Percentiles rank a stretch among this genome's conserved stretches.
Conservation (phyloP, 495 filamentous ascomycete species). For the Penicillium goetzii region DNA sequence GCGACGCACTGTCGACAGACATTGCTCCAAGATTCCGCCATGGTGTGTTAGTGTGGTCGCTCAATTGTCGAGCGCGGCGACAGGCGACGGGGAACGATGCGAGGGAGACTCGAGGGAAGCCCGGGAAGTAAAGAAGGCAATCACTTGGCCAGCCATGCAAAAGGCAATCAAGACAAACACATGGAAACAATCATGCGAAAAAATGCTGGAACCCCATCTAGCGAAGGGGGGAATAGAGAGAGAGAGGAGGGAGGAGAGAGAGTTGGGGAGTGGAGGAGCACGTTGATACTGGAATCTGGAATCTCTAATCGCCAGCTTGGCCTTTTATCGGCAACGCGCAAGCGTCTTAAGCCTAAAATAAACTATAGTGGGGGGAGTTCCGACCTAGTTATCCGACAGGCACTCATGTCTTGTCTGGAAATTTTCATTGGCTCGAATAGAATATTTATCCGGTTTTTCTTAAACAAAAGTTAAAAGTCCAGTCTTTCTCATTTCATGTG, state of each 20-base stretch:
- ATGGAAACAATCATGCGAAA: conserved; percentile 13
- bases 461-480: background rate
- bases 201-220: conserved; percentile 10
- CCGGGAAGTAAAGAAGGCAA: conserved; percentile 30
- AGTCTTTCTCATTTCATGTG: background rate
- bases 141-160: conserved; percentile 41
- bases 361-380: conserved; percentile 16
- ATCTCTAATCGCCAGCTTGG: conserved; percentile 47
- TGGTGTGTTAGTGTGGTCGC: conserved; percentile 23
- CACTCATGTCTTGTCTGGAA: conserved; percentile 8
- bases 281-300: conserved; percentile 24
- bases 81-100: conserved; percentile 13
- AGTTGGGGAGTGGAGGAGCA: conserved; percentile 8
- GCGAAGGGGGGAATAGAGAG: background rate
- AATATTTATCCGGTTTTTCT: background rate
- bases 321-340: conserved; percentile 42
- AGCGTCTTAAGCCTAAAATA: conserved; percentile 22
- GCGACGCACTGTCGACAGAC: conserved; percentile 43
- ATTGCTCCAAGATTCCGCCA: conserved; percentile 38
- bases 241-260: conserved; percentile 2
- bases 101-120: conserved; percentile 29
- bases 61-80: conserved; percentile 14
- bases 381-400: background rate
- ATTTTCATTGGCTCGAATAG: conserved; percentile 7
- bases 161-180: conserved; percentile 18